These are phyloP conservation scores for Venturia aucupariae DNA, from an alignment of 2,329 filamentous ascomycete genomes.

Conservation along the genomic window DNA sequence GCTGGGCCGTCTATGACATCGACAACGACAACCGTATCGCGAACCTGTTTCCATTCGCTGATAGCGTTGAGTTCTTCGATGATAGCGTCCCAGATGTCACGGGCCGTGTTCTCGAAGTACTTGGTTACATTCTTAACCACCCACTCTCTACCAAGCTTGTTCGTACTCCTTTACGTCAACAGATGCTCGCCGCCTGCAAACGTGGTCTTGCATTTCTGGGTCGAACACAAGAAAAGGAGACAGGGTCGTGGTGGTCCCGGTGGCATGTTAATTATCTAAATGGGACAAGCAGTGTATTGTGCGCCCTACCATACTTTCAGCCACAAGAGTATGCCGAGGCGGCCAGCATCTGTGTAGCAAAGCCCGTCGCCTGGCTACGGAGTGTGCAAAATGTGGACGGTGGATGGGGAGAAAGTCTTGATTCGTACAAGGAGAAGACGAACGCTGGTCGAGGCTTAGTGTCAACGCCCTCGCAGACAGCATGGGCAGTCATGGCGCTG, in stretches of 20 bases:
- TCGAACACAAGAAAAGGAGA: background rate
- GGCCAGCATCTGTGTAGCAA: background rate
- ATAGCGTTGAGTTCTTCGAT: conserved; percentile 1
- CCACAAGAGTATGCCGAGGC: background rate
- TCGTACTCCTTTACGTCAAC: background rate
- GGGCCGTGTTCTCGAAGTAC: conserved; percentile 6
- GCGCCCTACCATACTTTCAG: conserved; percentile 2
- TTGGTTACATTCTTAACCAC: background rate
- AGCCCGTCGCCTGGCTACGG: background rate
- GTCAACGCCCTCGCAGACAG: conserved; percentile 8
- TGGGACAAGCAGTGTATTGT: background rate
- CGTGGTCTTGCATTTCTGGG: background rate
- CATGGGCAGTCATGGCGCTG: conserved; percentile 7
- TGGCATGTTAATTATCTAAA: conserved; percentile 5
- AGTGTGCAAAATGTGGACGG: background rate
- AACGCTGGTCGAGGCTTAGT: background rate
- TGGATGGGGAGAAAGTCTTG: conserved; percentile 5
- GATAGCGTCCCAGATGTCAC: background rate
- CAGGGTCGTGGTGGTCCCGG: conserved; percentile 1
- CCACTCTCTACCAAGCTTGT: background rate
- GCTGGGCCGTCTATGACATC: conserved; percentile 3
- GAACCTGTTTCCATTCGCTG: conserved; percentile 3
- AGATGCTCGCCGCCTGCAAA: background rate
- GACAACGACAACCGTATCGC: conserved; percentile 2
- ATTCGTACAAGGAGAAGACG: background rate